These are phyloP conservation scores for Pleurotus ostreatus DNA, from an alignment of 768 basidiomycete species.

Conservation along the genomic window DNA sequence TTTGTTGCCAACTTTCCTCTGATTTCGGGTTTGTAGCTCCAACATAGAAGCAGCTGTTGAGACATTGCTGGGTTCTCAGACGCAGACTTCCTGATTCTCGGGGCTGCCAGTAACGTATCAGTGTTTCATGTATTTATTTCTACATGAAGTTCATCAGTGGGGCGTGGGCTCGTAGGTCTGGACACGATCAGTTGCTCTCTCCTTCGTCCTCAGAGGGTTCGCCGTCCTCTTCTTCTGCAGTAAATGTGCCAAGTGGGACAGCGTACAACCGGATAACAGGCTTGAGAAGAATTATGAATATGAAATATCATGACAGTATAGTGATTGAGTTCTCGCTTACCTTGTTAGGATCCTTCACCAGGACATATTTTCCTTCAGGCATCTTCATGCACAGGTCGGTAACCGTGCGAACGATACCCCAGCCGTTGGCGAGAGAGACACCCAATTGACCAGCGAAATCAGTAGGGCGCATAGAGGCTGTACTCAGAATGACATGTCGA, in stretches of 20 bases:
- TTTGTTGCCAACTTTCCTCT: constrained; percentile 9
- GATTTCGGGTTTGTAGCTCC: constrained; percentile 37
- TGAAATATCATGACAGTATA: not conserved
- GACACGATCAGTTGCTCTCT: constrained; percentile 27
- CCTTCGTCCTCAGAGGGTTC: constrained; percentile 31
- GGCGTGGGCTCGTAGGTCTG: no score
- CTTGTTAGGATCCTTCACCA: constrained; percentile 98
- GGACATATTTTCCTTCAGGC: constrained; percentile 96
- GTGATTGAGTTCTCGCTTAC: constrained; percentile 36
- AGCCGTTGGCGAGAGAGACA: constrained; percentile 91
- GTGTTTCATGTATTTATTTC: constrained; percentile 1
- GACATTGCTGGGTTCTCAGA: constrained; percentile 57
- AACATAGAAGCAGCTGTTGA: constrained; percentile 84
- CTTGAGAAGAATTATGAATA: constrained; percentile 38
- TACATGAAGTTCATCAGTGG: not conserved
- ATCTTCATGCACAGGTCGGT: constrained; percentile 94
- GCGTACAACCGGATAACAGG: constrained; percentile 91
- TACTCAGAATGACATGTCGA: constrained; percentile 92
- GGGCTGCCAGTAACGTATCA: not conserved
- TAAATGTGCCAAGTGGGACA: constrained; percentile 87
- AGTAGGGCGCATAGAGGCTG: constrained; percentile 88
- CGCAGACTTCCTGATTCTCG: constrained; percentile 15
- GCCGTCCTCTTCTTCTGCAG: constrained; percentile 76
- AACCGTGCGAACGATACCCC: constrained; percentile 97
- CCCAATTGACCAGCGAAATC: constrained; percentile 96